Base-by-base conservation (phyloP, 2,329 filamentous ascomycete genomes). In the Phyllosticta capitalensis region DNA sequence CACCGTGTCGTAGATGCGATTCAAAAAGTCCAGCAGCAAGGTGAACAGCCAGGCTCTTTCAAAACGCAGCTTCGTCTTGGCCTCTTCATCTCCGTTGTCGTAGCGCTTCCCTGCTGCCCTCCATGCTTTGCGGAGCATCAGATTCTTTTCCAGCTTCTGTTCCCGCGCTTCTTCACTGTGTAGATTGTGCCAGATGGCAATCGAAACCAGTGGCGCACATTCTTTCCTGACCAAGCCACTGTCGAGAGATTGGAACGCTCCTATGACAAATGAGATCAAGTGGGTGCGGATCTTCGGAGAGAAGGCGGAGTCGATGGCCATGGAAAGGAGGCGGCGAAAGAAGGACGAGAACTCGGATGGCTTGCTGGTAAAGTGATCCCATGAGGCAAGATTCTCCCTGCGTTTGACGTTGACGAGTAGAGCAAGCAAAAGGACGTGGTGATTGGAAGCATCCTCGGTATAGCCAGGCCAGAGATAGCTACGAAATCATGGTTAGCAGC, bases 401-500 rank as follows among this genome's bases (percentile, higher is more conserved):
- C 87, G 84, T 78, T 96, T 97, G 61, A 92, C 86, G 72, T 92
- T 95, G 63, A 89, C 83, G 67, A 99, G 86, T 63, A 96, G 75
- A 17, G 88, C 88, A 68, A 97, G 85, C 63, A 99, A 79, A 33
- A 97, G 79, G 58, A 96, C 87, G 72, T 99, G 92, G 68, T 91
- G 87, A 72, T 99, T 95, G 30, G 92, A 95, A 3, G 90, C 85
- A 67, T 94, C 86, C 64, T 95, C 89, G 12, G 83, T 85, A 71
- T 95, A 99, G 56, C 88, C 90, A 52, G 94, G 94, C 94, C 94
- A 99, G 26, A 99, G 81, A 70, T 95, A 97, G 69, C 90, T 89
- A n/a, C 21, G 3, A 21, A 45, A 7, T 21, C 21, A 56, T 19
- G 7, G 38, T 49, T 33, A 21, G 12, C 9, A 20, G 26, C 52